These are phyloP conservation scores for Papiliotrema nemorosa DNA, from an alignment of 1,284 basidiomycete species.

Conservation along the genomic window DNA sequence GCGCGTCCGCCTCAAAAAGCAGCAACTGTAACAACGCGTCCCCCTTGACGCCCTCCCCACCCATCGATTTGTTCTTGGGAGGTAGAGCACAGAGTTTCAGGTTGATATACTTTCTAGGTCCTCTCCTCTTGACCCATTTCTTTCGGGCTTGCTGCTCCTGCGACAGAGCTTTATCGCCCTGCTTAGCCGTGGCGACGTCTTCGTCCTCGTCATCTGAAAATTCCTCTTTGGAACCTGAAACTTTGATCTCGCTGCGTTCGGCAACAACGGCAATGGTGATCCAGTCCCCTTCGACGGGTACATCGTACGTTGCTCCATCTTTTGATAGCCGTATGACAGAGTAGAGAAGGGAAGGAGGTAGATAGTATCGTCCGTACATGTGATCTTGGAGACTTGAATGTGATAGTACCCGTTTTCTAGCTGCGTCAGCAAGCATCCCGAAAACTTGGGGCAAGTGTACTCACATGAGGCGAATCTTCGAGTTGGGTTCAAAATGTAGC, in stretches of 20 bases:
- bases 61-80: slow-evolving; percentile 66
- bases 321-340: slow-evolving; percentile 71
- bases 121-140: slow-evolving; percentile 17
- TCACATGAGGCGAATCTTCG: slow-evolving; percentile 76
- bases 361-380: slow-evolving; percentile 75
- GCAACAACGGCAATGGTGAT: slow-evolving; percentile 90
- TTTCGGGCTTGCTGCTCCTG: slow-evolving; percentile 9
- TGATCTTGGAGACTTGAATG: slow-evolving; percentile 79
- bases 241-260: slow-evolving; percentile 63
- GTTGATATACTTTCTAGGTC: slow-evolving; percentile 67
- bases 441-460: slow-evolving; percentile 34
- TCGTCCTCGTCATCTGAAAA: slow-evolving; percentile 17
- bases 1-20: slow-evolving; percentile 79
- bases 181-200: slow-evolving; percentile 2
- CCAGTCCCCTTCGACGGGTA: slow-evolving; percentile 87
- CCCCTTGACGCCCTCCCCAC: slow-evolving; percentile 55
- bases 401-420: slow-evolving; percentile 66
- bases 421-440: background rate
- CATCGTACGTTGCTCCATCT: slow-evolving; percentile 77
- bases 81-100: slow-evolving; percentile 63
- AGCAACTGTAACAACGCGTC: slow-evolving; percentile 78
- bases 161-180: slow-evolving; percentile 12
- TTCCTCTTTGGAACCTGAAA: slow-evolving; percentile 33
- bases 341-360: slow-evolving; percentile 84
- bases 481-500: slow-evolving; percentile 76